Conservation (phyloP, 805 yeast genomes). For the Hanseniaspora meyeri region DNA sequence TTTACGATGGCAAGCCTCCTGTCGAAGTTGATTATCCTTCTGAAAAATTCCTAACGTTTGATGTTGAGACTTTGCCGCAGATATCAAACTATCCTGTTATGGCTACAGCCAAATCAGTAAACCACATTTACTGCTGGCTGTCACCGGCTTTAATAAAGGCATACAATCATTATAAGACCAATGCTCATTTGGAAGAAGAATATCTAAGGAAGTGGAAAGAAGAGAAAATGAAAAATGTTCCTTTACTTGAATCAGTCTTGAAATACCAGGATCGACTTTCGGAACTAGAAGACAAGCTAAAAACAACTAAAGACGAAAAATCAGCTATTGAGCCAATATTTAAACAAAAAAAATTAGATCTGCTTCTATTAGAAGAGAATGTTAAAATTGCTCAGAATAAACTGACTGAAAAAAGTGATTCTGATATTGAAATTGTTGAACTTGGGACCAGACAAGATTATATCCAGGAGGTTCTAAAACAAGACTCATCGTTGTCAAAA, state of each 20-base stretch:
- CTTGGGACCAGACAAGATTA: background rate
- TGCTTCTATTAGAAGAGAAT: background rate
- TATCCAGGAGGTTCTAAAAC: background rate
- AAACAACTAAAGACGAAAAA: background rate
- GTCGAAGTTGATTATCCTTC: slow-evolving; percentile 51
- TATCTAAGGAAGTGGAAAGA: background rate
- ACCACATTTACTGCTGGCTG: slow-evolving; percentile 92
- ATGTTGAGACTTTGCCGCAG: slow-evolving; percentile 77
- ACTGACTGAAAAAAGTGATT: too few relatives aligned
- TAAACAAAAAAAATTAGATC: background rate
- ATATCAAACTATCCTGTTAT: slow-evolving; percentile 60
- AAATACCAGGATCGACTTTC: background rate
- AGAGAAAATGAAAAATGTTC: background rate
- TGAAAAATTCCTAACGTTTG: slow-evolving; percentile 69
- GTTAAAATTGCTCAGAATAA: background rate
- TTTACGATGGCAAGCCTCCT: slow-evolving; percentile 36
- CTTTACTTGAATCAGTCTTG: background rate
- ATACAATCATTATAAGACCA: slow-evolving; percentile 5
- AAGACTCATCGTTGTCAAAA: background rate
- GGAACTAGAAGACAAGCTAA: background rate
- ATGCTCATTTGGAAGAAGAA: slow-evolving; percentile 7
- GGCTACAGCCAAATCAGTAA: slow-evolving; percentile 64
- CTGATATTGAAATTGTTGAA: background rate
- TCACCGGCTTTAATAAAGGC: slow-evolving; percentile 54
- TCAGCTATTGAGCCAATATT: background rate